Evolutionary conservation across 2,329 filamentous ascomycete genomes (phyloP), one percentile per base, ranked within the genome.

Genomic region (Fusarium tanahbumbuense): DNA sequence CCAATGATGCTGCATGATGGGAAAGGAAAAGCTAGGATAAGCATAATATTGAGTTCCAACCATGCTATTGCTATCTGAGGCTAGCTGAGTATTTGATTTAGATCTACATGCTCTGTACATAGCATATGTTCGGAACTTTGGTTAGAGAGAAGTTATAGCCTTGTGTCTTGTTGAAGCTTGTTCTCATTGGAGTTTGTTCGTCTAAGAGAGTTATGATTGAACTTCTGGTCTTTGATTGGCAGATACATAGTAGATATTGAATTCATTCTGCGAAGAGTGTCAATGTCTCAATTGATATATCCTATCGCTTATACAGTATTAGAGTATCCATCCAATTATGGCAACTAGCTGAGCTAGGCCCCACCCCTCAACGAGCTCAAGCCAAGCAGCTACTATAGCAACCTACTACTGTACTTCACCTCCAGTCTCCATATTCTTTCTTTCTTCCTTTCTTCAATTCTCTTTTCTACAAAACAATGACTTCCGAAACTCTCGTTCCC

Each of bases 401-500:
- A 52, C 32, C 23, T 27, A 46, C 44, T 25, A 44, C 20, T 52
- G 23, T 25, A 44, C 20, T 52, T 48, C 27, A 9, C 76, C 76
- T 80, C 47, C 11, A 55, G 18, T 60, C 48, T 41, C 28, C 30
- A 61, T 32, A 27, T 28, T 78, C 75, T 67, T 76, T 45, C 27
- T 13, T 40, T 45, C 46, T 13, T 40, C 16, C 30, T 28, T 37
- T 48, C 20, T 32, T 16, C 32, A 34, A 27, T 52, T 52, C 23
- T 78, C 50, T 72, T 56, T 12, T 9, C 32, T n/a, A 23, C 54
- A 46, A 22, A 48, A 72, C 56, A 50, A 69, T 73, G 71, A 73
- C 64, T 37, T 68, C 76, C 27, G 66, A 73, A 44, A 71, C 71
- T 37, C 60, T 77, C 56, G 77, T 77, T 60, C 58, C 79, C 59